phyloP scores from a whole-genome alignment of 192 early-diverging fungal species.

The Endogone sp. region DNA sequence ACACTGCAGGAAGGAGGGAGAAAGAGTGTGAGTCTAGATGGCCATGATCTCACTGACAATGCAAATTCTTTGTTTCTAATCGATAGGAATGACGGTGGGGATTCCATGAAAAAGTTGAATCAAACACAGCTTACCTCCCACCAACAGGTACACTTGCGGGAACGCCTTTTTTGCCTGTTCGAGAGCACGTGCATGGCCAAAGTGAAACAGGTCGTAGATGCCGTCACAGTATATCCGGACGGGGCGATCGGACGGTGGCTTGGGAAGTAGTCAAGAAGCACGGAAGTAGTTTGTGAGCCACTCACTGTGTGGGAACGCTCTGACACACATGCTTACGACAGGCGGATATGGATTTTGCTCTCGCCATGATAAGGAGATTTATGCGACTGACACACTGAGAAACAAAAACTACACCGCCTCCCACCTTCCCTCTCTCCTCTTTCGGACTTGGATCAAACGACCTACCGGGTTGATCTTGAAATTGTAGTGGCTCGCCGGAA shows the following conservation, averaged over 20 bases:
- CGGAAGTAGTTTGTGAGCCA: conserved; percentile 43
- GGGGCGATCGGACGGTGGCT: conserved; percentile 56
- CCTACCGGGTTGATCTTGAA: conserved; percentile 21
- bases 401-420: no score
- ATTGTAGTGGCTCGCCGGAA: neutral
- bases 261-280: no score
- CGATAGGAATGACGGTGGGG: no score
- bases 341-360: neutral
- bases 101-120: no score
- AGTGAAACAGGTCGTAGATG: conserved; percentile 80
- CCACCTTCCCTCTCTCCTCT: no score
- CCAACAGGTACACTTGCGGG: conserved; percentile 66
- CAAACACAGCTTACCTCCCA: conserved; percentile 58
- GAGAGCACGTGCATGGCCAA: conserved; percentile 69
- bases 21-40: neutral
- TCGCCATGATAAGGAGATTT: neutral
- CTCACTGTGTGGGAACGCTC: no score
- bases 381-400: no score
- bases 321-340: no score
- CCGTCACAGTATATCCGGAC: conserved; percentile 79
- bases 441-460: no score
- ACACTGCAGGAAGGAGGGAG: conserved; percentile 31
- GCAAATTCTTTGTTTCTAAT: no score
- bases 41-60: no score
- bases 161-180: conserved; percentile 80